phyloP scores from a whole-genome alignment of 75 land plant species.

The Adiantum capillusveneris region DNA sequence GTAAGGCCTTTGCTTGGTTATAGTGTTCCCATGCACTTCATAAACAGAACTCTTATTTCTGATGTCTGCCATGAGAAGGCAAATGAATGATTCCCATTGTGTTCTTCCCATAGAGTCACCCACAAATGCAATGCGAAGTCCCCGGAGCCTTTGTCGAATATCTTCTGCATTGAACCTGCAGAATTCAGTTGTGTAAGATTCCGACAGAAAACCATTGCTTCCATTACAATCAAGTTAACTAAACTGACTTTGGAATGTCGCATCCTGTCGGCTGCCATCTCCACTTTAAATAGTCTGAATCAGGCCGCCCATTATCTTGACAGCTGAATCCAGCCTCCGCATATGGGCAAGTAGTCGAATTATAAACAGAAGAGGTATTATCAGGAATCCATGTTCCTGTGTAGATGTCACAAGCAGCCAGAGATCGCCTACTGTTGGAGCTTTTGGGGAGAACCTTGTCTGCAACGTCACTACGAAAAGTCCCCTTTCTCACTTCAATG shows the following conservation, averaged over 20 bases:
- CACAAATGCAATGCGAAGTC: constrained; percentile 28
- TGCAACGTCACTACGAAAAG: too few relatives aligned
- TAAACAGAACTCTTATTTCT: constrained; percentile 25
- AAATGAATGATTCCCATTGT: constrained; percentile 50
- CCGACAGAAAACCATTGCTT: too few relatives aligned
- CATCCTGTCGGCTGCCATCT: constrained; percentile 80
- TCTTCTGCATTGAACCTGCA: constrained; percentile 25
- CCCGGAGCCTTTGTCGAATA: constrained; percentile 29
- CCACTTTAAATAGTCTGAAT: constrained; percentile 61
- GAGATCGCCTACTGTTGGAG: too few relatives aligned
- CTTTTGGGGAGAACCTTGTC: too few relatives aligned
- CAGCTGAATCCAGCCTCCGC: constrained; percentile 83
- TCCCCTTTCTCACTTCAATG: too few relatives aligned
- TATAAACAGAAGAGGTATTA: constrained; percentile 43
- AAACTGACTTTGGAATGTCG: constrained; percentile 44
- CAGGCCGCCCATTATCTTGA: constrained; percentile 69
- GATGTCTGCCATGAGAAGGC: constrained; percentile 16
- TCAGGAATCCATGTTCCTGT: constrained; percentile 56
- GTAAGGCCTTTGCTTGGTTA: constrained; percentile 74
- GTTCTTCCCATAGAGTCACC: constrained; percentile 42
- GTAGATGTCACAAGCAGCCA: constrained; percentile 43
- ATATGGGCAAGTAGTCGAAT: constrained; percentile 59
- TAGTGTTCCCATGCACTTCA: constrained; percentile 61
- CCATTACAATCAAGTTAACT: too few relatives aligned
- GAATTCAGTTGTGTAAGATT: too few relatives aligned